Base-by-base conservation (phyloP, 2,329 filamentous ascomycete species). In the Atkinsonella hypoxylon region DNA sequence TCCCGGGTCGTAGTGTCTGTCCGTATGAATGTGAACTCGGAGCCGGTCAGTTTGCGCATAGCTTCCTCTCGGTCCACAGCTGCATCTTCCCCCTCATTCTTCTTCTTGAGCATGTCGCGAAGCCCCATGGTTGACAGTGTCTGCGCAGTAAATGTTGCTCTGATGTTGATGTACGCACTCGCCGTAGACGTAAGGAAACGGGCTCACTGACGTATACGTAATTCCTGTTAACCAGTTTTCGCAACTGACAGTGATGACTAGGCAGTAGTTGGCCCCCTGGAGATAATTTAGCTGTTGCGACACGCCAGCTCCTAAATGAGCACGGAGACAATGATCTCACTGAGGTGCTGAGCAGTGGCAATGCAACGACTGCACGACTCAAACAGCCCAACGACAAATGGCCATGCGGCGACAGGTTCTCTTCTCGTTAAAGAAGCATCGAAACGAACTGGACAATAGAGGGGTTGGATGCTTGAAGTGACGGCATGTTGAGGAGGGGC, bases 1-100 rank as follows among this genome's bases (percentile, higher is more conserved):
- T 96, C 89, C 63, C 89, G 79, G 1, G 83, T 82, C 56, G 82
- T 70, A 1, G 90, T 95, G 62, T 95, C 91, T 56, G 87, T 85
- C 54, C 89, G 84, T 61, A 93, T 77, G 70, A 96, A 89, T 55
- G 77, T 88, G 70, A 96, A 89, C 58, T 87, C 82, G 51, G 85
- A 82, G 1, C 73, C 64, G 51, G 54, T 62, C 40, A 71, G 63
- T 50, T 59, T 64, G 43, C 64, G 58, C 48, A 67, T 59, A 18
- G 68, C 65, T 54, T 67, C 64, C 54, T 66, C 59, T 54, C 69
- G 64, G 53, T 62, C 58, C n/a, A 63, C 53, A 36, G 64, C 58
- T 42, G 58, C 59, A 11, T 32, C 61, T 15, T 68, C 66, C 48
- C 73, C 59, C 54, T 66, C 66, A 53, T 77, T 70, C 64, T 77